A percentile compares a stretch with the other conserved stretches of the same genome.
These are phyloP conservation scores for Trichophyton simii DNA, from an alignment of 2,329 filamentous ascomycete genomes.

Conservation along the genomic window DNA sequence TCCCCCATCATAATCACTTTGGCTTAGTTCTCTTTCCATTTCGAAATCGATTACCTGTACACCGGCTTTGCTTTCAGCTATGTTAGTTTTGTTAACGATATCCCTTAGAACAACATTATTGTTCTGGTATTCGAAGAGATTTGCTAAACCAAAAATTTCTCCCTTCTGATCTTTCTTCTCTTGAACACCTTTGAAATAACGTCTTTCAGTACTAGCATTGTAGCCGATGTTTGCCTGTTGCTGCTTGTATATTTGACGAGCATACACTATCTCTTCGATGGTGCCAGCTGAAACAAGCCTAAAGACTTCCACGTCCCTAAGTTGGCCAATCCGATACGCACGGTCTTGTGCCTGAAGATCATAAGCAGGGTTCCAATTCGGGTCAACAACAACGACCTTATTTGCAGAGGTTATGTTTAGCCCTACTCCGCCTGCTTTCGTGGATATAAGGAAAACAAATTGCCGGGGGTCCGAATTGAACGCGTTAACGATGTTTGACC, in stretches of 20 bases:
- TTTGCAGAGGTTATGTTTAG: slow-evolving; percentile 96
- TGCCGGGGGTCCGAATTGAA: slow-evolving; percentile 81
- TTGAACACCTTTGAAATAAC: slow-evolving; percentile 93
- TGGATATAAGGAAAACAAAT: slow-evolving; percentile 93
- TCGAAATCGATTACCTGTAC: slow-evolving; percentile 69
- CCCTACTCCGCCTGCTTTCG: slow-evolving; percentile 82
- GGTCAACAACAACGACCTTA: slow-evolving; percentile 93
- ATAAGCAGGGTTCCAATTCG: slow-evolving; percentile 93
- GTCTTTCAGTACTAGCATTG: slow-evolving; percentile 76
- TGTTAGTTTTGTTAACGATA: slow-evolving; percentile 96
- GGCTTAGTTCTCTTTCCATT: slow-evolving; percentile 44
- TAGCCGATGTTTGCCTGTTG: slow-evolving; percentile 98
- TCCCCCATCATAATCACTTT: slow-evolving; percentile 39
- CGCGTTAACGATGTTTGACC: slow-evolving; percentile 68
- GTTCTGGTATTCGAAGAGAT: slow-evolving; percentile 71
- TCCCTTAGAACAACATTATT: slow-evolving; percentile 75
- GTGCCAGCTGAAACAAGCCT: slow-evolving; percentile 81
- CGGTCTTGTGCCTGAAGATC: slow-evolving; percentile 94
- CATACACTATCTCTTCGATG: slow-evolving; percentile 94
- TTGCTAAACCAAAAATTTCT: slow-evolving; percentile 82
- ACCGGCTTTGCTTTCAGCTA: slow-evolving; percentile 81
- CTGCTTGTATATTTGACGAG: slow-evolving; percentile 95
- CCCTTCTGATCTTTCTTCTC: slow-evolving; percentile 70
- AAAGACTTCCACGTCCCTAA: slow-evolving; percentile 87
- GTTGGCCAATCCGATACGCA: slow-evolving; percentile 90